phyloP scores from a whole-genome alignment of 192 early-diverging fungal species.

The Chytriomyces hyalinus region DNA sequence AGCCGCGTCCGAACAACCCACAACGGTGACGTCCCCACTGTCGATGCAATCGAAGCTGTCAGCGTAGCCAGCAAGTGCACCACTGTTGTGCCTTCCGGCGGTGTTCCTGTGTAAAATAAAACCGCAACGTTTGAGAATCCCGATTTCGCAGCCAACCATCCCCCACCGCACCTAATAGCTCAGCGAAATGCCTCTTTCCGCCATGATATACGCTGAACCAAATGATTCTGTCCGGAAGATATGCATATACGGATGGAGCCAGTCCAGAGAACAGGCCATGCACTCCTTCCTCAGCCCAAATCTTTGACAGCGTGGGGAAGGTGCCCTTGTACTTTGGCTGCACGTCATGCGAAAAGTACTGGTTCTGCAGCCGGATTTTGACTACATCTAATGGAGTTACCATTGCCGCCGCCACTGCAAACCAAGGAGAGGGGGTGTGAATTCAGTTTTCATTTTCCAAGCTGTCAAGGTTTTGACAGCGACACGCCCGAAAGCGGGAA shows the following conservation, averaged over 20 bases:
- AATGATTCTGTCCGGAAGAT: constrained; percentile 89
- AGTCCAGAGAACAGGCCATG: constrained; percentile 90
- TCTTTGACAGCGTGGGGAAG: constrained; percentile 68
- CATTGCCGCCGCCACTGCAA: constrained; percentile 58
- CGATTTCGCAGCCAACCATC: neutral
- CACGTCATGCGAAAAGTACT: constrained; percentile 46
- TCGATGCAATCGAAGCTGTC: constrained; percentile 35
- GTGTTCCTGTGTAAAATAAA: neutral
- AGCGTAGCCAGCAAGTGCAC: constrained; percentile 27
- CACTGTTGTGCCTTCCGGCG: constrained; percentile 14
- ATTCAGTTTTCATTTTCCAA: too few species aligned
- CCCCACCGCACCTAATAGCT: constrained; percentile 20
- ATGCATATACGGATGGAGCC: constrained; percentile 84
- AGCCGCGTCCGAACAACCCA: constrained; percentile 91
- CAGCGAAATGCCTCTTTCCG: constrained; percentile 60
- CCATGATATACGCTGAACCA: constrained; percentile 91
- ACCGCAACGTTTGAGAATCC: neutral
- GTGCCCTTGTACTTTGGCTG: constrained; percentile 65
- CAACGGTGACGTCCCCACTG: constrained; percentile 78
- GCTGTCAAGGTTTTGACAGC: too few species aligned
- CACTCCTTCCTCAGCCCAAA: constrained; percentile 81
- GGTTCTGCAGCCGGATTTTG: constrained; percentile 93
- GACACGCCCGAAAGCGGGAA: too few species aligned
- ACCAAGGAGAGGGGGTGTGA: too few species aligned
- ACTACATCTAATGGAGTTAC: constrained; percentile 94